Evolutionary conservation across 139 green algal genomes (phyloP).

Genomic region (Picochlorum costavermella): DNA sequence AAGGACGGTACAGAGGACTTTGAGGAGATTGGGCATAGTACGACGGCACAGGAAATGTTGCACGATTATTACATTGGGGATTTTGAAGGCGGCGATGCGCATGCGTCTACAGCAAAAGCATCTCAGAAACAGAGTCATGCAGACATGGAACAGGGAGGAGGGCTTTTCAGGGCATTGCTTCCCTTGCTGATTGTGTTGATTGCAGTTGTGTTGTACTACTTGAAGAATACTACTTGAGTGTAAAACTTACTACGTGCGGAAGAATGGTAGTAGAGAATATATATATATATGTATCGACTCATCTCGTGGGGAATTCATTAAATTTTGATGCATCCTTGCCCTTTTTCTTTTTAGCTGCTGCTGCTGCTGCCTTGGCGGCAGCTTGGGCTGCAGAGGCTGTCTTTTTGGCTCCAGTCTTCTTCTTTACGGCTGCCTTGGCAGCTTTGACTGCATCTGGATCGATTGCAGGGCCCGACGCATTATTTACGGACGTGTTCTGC

Average conservation of each 20-base stretch:
- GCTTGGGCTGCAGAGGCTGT: conserved; percentile 15
- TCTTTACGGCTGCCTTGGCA: conserved; percentile 33
- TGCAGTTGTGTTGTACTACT: no score
- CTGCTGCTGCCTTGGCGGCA: conserved; percentile 19
- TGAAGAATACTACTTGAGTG: not conserved
- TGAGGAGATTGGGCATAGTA: conserved; percentile 87
- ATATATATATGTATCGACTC: not conserved
- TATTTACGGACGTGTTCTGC: not conserved
- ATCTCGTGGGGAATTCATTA: conserved; percentile 33
- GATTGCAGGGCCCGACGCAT: not conserved
- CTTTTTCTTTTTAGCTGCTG: conserved; percentile 21
- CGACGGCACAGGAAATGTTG: conserved; percentile 64
- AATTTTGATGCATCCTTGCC: conserved; percentile 24
- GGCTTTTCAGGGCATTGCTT: no score
- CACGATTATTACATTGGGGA: conserved; percentile 67
- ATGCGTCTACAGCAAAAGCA: no score
- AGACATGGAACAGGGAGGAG: no score
- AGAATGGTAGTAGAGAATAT: not conserved
- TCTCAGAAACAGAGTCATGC: no score
- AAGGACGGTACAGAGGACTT: conserved; percentile 81
- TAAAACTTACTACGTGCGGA: no score
- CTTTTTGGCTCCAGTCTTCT: conserved; percentile 12
- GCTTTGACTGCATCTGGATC: conserved; percentile 12
- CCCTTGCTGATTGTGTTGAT: no score
- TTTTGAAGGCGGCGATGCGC: conserved; percentile 45